Percentiles rank a stretch among this genome's conserved stretches.
Evolutionary conservation across 1,139 yeast genomes (phyloP).

Genomic region (Yamadazyma oceani): DNA sequence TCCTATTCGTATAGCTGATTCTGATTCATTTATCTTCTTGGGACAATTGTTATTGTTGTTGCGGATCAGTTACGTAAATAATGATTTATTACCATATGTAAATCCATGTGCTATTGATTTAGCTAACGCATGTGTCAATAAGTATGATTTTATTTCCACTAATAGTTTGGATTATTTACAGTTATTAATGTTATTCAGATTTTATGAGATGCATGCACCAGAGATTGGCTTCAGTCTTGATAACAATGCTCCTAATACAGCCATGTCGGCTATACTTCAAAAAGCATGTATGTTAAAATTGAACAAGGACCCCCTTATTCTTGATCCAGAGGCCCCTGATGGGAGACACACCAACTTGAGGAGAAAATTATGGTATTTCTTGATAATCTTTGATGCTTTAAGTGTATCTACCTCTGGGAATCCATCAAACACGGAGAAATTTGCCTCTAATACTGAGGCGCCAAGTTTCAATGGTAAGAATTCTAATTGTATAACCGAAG

Average conservation of each 20-base stretch:
- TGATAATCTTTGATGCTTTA: constrained; percentile 19
- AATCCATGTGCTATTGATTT: constrained; percentile 31
- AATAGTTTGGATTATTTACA: constrained; percentile 29
- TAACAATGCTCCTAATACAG: constrained; percentile 46
- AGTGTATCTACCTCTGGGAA: constrained; percentile 22
- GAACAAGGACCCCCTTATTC: constrained; percentile 36
- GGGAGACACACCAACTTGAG: constrained; percentile 14
- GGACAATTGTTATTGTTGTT: constrained; percentile 28
- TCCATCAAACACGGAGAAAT: constrained; percentile 16
- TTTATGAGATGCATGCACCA: constrained; percentile 42
- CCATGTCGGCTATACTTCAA: constrained; percentile 36
- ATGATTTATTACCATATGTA: constrained; percentile 20
- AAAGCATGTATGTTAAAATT: constrained; percentile 45
- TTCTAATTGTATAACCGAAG: constrained; percentile 3
- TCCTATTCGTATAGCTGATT: constrained; percentile 21
- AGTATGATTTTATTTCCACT: constrained; percentile 32
- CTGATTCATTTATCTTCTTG: constrained; percentile 29
- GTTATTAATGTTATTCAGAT: constrained; percentile 22
- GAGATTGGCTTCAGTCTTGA: constrained; percentile 50
- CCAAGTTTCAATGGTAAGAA: constrained; percentile 2
- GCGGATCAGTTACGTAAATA: constrained; percentile 27
- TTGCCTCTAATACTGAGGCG: constrained; percentile 14
- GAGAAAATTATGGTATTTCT: constrained; percentile 34
- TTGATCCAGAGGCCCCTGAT: constrained; percentile 1
- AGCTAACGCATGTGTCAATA: constrained; percentile 35